Percentiles rank a stretch among this genome's conserved stretches.
phyloP scores from a whole-genome alignment of 352 stramenopile genomes.

The Globisporangium radiosum region DNA sequence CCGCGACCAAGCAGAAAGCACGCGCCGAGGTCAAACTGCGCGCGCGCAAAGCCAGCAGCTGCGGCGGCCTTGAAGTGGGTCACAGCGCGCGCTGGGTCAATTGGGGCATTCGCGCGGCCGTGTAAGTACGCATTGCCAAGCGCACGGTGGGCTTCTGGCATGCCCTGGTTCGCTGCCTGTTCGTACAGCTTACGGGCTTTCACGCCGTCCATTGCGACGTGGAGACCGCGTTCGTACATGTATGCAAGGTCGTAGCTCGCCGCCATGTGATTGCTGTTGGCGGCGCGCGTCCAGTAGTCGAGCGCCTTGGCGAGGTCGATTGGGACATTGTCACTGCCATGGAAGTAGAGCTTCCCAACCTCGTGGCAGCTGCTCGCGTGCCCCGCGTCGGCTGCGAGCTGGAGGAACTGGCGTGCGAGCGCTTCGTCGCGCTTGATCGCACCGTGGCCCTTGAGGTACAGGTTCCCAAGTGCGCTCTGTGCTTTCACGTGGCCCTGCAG shows the following conservation, averaged over 20 bases:
- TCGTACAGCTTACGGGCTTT: constrained; percentile 58
- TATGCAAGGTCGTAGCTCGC: constrained; percentile 70
- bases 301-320: constrained; percentile 34
- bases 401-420: constrained; percentile 48
- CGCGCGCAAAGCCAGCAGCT: constrained; percentile 43
- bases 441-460: constrained; percentile 60
- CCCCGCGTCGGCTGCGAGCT: constrained; percentile 55
- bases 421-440: constrained; percentile 36
- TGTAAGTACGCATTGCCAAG: constrained; percentile 52
- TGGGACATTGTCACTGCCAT: constrained; percentile 27
- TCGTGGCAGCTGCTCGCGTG: constrained; percentile 70
- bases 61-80: constrained; percentile 57
- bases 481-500: constrained; percentile 65
- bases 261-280: constrained; percentile 55
- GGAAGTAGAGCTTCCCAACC: constrained; percentile 66
- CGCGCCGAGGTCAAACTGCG: constrained; percentile 77
- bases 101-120: constrained; percentile 20
- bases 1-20: constrained; percentile 76
- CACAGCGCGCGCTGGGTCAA: constrained; percentile 27
- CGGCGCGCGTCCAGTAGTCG: constrained; percentile 58
- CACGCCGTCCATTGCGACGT: constrained; percentile 47
- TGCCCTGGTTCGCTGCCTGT: constrained; percentile 45
- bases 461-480: constrained; percentile 58
- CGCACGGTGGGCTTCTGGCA: constrained; percentile 62
- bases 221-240: constrained; percentile 67